These are phyloP conservation scores for Aspergillus amoenus DNA, from an alignment of 2,329 filamentous ascomycete genomes.

Conservation along the genomic window DNA sequence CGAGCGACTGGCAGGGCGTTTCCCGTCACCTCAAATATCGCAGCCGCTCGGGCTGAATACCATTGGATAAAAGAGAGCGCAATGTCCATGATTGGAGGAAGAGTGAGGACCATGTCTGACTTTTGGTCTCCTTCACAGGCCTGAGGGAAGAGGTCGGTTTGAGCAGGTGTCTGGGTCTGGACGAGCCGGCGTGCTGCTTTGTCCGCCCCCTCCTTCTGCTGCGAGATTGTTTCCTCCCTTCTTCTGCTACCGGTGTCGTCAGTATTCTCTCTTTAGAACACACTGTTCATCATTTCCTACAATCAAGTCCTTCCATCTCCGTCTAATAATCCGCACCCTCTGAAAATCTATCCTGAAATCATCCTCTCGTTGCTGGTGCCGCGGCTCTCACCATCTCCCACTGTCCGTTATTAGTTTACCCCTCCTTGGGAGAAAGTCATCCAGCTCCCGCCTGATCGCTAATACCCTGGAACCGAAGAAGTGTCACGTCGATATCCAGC, in stretches of 20 bases:
- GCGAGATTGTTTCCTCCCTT: background rate
- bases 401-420: background rate
- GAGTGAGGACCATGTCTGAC: slow-evolving; percentile 1
- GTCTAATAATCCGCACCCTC: background rate
- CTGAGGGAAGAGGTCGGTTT: background rate
- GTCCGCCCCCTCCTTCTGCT: slow-evolving; percentile 1
- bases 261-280: background rate
- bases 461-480: background rate
- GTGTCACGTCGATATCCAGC: background rate
- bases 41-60: background rate
- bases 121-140: background rate
- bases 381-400: background rate
- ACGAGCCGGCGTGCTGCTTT: background rate
- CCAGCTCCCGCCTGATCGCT: background rate
- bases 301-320: background rate
- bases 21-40: background rate
- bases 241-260: background rate
- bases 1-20: slow-evolving; percentile 5
- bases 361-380: background rate
- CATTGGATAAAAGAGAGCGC: slow-evolving; percentile 6
- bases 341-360: background rate
- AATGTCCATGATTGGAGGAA: slow-evolving; percentile 7
- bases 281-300: background rate
- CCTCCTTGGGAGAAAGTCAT: slow-evolving; percentile 1
- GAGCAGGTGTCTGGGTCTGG: background rate